Evolutionary conservation across 768 basidiomycete species (phyloP).

Genomic region (Phylloporus sp.): DNA sequence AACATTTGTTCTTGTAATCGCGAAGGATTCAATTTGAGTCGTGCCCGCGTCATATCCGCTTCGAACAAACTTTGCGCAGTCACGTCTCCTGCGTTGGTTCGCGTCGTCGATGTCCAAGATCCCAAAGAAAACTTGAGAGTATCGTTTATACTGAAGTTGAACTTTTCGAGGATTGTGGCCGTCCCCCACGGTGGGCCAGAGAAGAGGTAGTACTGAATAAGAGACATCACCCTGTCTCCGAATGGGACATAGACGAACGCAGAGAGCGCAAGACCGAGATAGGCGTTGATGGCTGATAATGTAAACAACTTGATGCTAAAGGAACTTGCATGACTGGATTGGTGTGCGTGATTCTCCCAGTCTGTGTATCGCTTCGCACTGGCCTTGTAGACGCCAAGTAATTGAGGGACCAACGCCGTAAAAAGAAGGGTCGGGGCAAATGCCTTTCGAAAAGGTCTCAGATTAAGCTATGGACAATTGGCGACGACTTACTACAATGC

Average conservation of each 20-base stretch:
- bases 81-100: slow-evolving; percentile 13
- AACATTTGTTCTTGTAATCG: slow-evolving; percentile 90
- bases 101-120: slow-evolving; percentile 4
- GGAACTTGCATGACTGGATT: slow-evolving; percentile 70
- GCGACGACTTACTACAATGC: slow-evolving; percentile 60
- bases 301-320: slow-evolving; percentile 90
- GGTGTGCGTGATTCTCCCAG: slow-evolving; percentile 91
- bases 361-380: slow-evolving; percentile 67
- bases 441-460: slow-evolving; percentile 40
- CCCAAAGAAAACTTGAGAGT: slow-evolving; percentile 30
- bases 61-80: slow-evolving; percentile 42
- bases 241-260: slow-evolving; percentile 96
- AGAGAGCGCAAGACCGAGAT: slow-evolving; percentile 86
- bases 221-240: slow-evolving; percentile 76
- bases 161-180: slow-evolving; percentile 19
- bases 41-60: slow-evolving; percentile 44
- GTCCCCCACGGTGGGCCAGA: slow-evolving; percentile 14
- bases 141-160: slow-evolving; percentile 22
- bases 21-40: slow-evolving; percentile 58
- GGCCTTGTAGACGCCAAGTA: slow-evolving; percentile 69
- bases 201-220: slow-evolving; percentile 35
- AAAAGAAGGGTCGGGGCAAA: slow-evolving; percentile 85
- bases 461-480: too few relatives aligned
- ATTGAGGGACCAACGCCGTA: slow-evolving; percentile 71
- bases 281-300: slow-evolving; percentile 84